Percentiles rank a stretch among this genome's conserved stretches.
Evolutionary conservation across 2,329 filamentous ascomycete genomes (phyloP).

Genomic region (Arthrinium phaeospermum): DNA sequence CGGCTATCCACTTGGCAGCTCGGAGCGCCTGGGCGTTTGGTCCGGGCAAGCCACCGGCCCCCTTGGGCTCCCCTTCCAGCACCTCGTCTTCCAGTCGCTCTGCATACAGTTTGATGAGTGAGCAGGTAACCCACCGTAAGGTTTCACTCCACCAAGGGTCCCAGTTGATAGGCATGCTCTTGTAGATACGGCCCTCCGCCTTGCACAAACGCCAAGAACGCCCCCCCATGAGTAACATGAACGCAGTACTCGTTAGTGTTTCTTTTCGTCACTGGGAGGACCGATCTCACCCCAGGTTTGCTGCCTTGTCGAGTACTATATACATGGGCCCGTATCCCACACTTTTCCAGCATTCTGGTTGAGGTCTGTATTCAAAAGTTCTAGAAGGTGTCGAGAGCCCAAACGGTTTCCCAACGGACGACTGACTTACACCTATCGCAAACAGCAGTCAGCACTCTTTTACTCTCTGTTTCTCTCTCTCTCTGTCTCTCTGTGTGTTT

Average conservation of each 20-base stretch:
- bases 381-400: neutral
- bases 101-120: constrained; percentile 12
- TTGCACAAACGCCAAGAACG: neutral
- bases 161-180: neutral
- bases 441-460: neutral
- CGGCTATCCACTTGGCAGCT: constrained; percentile 24
- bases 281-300: neutral
- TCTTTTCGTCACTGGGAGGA: neutral
- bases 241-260: neutral
- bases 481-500: neutral
- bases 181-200: neutral
- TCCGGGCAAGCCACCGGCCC: constrained; percentile 9
- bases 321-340: neutral
- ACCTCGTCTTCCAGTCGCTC: neutral
- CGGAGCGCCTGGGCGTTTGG: constrained; percentile 20
- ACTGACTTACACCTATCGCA: neutral
- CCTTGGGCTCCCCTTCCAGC: neutral
- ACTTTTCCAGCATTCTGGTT: neutral
- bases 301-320: neutral
- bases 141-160: constrained; percentile 21
- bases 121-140: constrained; percentile 11
- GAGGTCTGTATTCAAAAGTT: neutral
- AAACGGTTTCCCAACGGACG: constrained; percentile 2
- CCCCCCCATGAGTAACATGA: neutral
- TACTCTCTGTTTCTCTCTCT: neutral